A percentile compares a stretch with the other conserved stretches of the same genome.
These are phyloP conservation scores for Amylostereum areolatum DNA, from an alignment of 1,284 basidiomycete genomes.

Conservation along the genomic window DNA sequence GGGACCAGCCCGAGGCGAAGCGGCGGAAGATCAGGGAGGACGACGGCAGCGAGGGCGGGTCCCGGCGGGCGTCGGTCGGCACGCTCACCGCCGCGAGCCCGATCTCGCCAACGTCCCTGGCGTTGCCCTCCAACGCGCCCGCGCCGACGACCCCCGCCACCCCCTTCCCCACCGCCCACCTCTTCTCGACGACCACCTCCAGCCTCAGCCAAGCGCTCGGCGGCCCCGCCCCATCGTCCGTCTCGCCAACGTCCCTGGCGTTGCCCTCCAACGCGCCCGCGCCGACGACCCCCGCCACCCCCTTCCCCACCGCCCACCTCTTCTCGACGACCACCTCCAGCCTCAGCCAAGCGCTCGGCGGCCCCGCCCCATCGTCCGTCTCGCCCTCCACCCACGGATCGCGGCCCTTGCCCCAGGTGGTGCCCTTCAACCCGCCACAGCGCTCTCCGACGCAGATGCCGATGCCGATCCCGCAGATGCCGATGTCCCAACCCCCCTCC, in stretches of 20 bases:
- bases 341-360: background rate
- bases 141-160: no score
- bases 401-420: background rate
- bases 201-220: no score
- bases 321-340: background rate
- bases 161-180: no score
- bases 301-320: background rate
- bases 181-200: no score
- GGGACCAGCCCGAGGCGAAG: constrained; percentile 12
- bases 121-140: no score
- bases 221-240: no score
- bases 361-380: background rate
- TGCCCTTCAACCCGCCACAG: background rate
- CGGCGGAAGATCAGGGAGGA: constrained; percentile 11
- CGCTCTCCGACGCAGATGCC: background rate
- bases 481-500: background rate
- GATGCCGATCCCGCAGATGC: background rate
- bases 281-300: background rate
- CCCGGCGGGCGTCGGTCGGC: no score
- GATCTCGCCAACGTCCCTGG: background rate
- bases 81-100: background rate
- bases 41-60: background rate
- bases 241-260: no score
- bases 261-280: background rate
- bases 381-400: background rate